These are phyloP conservation scores for Leishmania gerbilli DNA, from an alignment of 208 protist genomes.

Conservation along the genomic window DNA sequence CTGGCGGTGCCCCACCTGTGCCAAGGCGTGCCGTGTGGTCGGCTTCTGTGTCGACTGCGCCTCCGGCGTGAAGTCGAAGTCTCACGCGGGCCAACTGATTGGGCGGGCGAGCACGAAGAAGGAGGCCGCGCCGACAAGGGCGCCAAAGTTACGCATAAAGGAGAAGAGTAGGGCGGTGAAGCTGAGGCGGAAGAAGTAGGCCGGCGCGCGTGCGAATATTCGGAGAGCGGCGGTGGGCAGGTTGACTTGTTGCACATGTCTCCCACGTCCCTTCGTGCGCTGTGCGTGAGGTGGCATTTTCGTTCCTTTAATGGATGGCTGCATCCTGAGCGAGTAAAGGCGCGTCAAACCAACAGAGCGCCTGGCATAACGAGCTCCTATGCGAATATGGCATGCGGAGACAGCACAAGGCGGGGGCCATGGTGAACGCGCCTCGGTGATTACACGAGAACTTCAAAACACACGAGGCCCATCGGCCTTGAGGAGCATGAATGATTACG, in stretches of 20 bases:
- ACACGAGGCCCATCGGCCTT: background rate
- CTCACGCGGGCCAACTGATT: constrained; percentile 63
- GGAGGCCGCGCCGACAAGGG: constrained; percentile 4
- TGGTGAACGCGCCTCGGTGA: background rate
- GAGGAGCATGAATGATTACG: background rate
- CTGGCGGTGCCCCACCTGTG: constrained; percentile 79
- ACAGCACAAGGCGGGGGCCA: background rate
- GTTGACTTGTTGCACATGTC: background rate
- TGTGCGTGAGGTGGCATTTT: background rate
- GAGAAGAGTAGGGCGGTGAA: constrained; percentile 47
- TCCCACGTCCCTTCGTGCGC: background rate
- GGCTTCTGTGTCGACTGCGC: constrained; percentile 89
- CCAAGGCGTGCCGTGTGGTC: constrained; percentile 69
- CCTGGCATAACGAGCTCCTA: background rate
- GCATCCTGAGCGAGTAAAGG: constrained; percentile 7
- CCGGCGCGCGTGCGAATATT: background rate
- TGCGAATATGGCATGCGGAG: background rate
- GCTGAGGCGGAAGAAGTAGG: constrained; percentile 61
- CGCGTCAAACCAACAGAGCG: background rate
- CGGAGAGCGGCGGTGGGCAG: background rate
- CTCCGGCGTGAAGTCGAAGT: constrained; percentile 62
- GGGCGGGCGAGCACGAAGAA: constrained; percentile 50
- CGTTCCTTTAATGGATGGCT: background rate
- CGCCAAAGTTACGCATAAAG: constrained; percentile 40
- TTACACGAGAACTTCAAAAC: background rate